phyloP scores from a whole-genome alignment of 169 alveolate species.

The Plasmodium sp. region DNA sequence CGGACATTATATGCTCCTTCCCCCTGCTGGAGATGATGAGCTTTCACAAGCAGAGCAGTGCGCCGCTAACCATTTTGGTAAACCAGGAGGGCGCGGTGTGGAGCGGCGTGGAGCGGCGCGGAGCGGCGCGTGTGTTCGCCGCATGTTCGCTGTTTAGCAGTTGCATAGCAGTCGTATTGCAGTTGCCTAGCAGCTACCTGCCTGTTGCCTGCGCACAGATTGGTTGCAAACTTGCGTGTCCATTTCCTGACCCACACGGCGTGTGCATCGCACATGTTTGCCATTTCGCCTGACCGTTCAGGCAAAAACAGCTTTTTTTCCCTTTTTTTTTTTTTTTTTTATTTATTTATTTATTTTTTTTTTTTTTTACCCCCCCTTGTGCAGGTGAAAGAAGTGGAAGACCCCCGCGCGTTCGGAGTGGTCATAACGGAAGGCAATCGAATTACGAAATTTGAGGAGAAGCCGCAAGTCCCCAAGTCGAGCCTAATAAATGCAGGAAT shows the following conservation, averaged over 20 bases:
- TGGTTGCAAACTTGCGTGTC: background rate
- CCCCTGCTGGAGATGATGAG: constrained; percentile 95
- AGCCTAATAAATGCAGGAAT: constrained; percentile 88
- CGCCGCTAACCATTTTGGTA: constrained; percentile 91
- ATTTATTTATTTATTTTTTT: background rate
- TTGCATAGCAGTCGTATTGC: too few species aligned
- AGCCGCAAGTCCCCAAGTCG: constrained; percentile 87
- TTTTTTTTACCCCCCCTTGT: background rate
- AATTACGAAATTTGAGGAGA: constrained; percentile 94
- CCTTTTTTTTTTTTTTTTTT: constrained; percentile 6
- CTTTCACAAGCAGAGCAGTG: constrained; percentile 92
- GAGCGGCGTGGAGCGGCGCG: background rate
- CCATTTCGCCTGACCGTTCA: background rate
- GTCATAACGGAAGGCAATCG: constrained; percentile 91
- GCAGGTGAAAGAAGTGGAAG: constrained; percentile 93
- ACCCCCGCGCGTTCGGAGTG: constrained; percentile 98
- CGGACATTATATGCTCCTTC: constrained; percentile 97
- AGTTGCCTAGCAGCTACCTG: too few species aligned
- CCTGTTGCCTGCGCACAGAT: background rate
- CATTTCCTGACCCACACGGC: background rate
- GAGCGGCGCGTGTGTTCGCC: background rate
- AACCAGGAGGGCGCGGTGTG: background rate
- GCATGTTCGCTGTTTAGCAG: background rate
- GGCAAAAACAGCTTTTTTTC: constrained; percentile 13
- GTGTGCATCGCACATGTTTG: background rate